These are phyloP conservation scores for Sicyos baderoa DNA, from an alignment of 306 rosid genomes.

Conservation along the genomic window DNA sequence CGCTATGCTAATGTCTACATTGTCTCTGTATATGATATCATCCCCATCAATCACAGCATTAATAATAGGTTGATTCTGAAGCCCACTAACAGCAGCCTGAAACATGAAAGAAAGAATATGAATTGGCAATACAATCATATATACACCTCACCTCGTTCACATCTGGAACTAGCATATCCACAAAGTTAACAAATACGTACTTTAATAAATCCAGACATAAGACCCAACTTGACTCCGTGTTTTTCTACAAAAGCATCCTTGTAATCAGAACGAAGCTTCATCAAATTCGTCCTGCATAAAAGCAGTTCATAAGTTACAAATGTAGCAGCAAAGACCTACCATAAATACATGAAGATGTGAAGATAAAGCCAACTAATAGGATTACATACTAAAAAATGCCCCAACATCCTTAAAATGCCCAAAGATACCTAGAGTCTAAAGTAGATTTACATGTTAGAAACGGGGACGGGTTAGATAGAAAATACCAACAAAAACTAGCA, in stretches of 20 bases:
- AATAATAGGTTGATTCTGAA: slow-evolving; percentile 65
- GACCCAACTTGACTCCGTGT: slow-evolving; percentile 79
- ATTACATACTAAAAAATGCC: too few relatives aligned
- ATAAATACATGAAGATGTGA: neutral
- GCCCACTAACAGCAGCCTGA: slow-evolving; percentile 79
- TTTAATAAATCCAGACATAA: slow-evolving; percentile 76
- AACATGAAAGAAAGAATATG: slow-evolving; percentile 17
- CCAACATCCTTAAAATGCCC: neutral
- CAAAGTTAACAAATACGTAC: slow-evolving; percentile 28
- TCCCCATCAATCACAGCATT: slow-evolving; percentile 90
- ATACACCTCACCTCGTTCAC: neutral
- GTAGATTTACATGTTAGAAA: neutral
- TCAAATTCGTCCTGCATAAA: slow-evolving; percentile 65
- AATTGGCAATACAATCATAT: neutral
- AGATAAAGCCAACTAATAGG: neutral
- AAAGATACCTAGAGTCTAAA: neutral
- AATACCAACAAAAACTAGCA: neutral
- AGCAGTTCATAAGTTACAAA: neutral
- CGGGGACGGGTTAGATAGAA: neutral
- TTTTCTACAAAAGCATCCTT: slow-evolving; percentile 82
- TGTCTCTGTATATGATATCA: slow-evolving; percentile 71
- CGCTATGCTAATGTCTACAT: slow-evolving; percentile 69
- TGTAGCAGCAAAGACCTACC: slow-evolving; percentile 10
- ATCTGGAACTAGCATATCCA: neutral
- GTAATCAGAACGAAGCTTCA: slow-evolving; percentile 84